Conservation (phyloP, 208 protist species). For the Trypanosoma cruzi region DNA sequence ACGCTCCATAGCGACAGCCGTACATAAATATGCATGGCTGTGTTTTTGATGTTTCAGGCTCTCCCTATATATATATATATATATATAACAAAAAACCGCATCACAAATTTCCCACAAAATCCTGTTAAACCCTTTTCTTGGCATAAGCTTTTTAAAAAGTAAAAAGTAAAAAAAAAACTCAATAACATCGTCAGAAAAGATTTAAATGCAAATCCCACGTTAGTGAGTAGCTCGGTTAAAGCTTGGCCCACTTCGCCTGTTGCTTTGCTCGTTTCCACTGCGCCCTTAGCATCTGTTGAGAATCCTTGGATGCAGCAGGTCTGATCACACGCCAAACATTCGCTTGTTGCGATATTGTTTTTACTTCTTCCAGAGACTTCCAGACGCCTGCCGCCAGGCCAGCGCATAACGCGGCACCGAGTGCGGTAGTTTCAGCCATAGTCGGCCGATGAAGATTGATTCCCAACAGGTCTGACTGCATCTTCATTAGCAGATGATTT, state of each 20-base stretch:
- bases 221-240: slow-evolving; percentile 44
- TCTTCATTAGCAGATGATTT: slow-evolving; percentile 93
- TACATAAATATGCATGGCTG: too few species aligned
- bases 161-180: slow-evolving; percentile 26
- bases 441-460: slow-evolving; percentile 63
- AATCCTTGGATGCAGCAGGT: slow-evolving; percentile 25
- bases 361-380: slow-evolving; percentile 61
- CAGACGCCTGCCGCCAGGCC: slow-evolving; percentile 65
- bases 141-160: too few species aligned
- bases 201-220: not conserved
- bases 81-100: too few species aligned
- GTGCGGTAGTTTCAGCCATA: slow-evolving; percentile 78
- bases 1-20: too few species aligned
- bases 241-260: slow-evolving; percentile 65
- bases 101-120: too few species aligned
- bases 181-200: slow-evolving; percentile 2
- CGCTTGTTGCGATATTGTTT: slow-evolving; percentile 30
- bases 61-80: too few species aligned
- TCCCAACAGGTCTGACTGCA: slow-evolving; percentile 93
- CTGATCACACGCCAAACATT: slow-evolving; percentile 35
- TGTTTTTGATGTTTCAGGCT: too few species aligned
- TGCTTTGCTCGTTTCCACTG: slow-evolving; percentile 62
- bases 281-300: slow-evolving; percentile 34
- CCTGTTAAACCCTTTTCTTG: too few species aligned
- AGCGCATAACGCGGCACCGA: slow-evolving; percentile 80